Evolutionary conservation across 1,139 yeast genomes (phyloP), one percentile per base, ranked within the genome.

Genomic region (Zhuliangozyma blackwelliae): DNA sequence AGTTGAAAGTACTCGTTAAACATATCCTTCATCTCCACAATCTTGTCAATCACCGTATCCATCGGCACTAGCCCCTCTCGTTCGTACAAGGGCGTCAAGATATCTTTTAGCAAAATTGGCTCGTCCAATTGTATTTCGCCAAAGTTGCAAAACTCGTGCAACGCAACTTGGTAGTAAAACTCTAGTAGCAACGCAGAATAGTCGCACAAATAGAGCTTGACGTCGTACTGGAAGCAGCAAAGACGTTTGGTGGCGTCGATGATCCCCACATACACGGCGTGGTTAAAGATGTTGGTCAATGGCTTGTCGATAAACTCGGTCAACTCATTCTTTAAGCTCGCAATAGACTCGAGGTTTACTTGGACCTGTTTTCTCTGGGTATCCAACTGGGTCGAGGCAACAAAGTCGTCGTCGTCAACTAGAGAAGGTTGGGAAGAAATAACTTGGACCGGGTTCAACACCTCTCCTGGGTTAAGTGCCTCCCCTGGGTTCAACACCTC

Each of bases 211-310:
- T 75, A 84, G 26, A 92, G 65, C 40, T 79, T 78, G 9, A 90
- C 83, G 45, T 84, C 96, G 51, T 80, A 76, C 53, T 94, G 99
- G 36, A 92, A 69, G 20, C 96, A 85, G 11, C 85, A 81, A 12
- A 92, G 61, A 28, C 97, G 65, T 45, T 78, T 73, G 5, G 59
- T 54, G 21, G 74, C 75, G 55, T 90, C 97, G 1, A 87, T 92
- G 5, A 92, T 63, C 0, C 99, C 98, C 8, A 92, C 82, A 52
- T 75, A 88, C 0, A 82, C 77, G 36, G 85, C 77, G 40, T 84
- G 78, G 13, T 82, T 74, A 55, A 92, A 78, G 1, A 87, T 61
- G 31, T 77, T 74, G 0, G 96, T 82, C 23, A 92, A 57, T 5
- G 72, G 71, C 25, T 65, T 59, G 52, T 83, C 75, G 0, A 75